A percentile compares a stretch with the other conserved stretches of the same genome.
Evolutionary conservation across 306 rosid species (phyloP).

Genomic region (Glycyrrhiza uralensis): DNA sequence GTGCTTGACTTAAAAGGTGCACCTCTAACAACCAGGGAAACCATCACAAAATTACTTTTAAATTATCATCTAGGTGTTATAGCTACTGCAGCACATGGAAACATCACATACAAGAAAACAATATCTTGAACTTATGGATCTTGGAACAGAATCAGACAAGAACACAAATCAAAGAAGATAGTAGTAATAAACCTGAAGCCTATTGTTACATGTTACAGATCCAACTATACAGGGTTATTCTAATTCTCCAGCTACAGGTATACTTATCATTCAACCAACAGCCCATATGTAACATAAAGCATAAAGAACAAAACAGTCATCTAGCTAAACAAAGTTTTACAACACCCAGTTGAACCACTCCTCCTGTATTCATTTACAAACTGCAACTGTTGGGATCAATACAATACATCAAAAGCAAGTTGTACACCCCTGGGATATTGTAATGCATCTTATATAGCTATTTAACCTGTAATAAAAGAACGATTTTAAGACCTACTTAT

Average conservation of each 20-base stretch:
- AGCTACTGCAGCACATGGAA: neutral
- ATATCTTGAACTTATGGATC: neutral
- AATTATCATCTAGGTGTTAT: neutral
- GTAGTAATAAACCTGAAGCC: slow-evolving; percentile 6
- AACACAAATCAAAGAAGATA: slow-evolving; percentile 5
- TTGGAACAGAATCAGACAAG: neutral
- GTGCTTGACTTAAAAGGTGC: neutral
- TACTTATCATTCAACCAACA: neutral
- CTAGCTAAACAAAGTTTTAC: neutral
- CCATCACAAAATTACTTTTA: neutral
- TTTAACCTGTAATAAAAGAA: neutral
- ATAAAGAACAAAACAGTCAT: neutral
- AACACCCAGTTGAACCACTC: slow-evolving; percentile 14
- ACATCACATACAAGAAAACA: neutral
- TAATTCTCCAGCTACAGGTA: slow-evolving; percentile 1
- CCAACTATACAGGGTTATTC: neutral
- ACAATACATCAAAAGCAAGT: slow-evolving; percentile 25
- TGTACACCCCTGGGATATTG: neutral
- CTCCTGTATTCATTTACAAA: neutral
- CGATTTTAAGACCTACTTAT: neutral
- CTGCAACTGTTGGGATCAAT: neutral
- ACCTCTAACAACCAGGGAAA: neutral
- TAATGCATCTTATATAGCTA: slow-evolving; percentile 3
- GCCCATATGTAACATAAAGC: neutral
- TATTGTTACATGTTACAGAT: neutral